Evolutionary conservation across 169 alveolate species (phyloP).

Genomic region (Cryptosporidium xiaoi): DNA sequence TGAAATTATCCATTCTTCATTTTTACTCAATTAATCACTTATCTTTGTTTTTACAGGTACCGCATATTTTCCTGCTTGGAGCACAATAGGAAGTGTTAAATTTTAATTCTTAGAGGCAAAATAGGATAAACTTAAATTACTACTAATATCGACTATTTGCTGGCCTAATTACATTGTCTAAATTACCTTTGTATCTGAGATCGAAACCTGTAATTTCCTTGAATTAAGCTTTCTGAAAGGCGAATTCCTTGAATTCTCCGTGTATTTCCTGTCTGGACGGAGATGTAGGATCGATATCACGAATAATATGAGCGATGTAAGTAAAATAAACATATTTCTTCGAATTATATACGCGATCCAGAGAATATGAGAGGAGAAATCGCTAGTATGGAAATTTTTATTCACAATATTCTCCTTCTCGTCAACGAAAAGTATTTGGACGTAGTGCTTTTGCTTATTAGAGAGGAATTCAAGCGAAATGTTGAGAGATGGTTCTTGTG

Average conservation of each 20-base stretch:
- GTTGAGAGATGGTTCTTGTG: background rate
- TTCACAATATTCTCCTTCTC: background rate
- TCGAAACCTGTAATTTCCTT: too few species aligned
- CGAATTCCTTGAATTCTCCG: background rate
- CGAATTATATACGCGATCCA: background rate
- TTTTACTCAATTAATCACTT: background rate
- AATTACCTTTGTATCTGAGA: too few species aligned
- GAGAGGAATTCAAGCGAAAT: constrained; percentile 21
- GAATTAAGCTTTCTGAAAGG: constrained; percentile 38
- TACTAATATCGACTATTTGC: too few species aligned
- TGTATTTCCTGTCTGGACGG: background rate
- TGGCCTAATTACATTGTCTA: too few species aligned
- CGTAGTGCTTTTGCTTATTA: constrained; percentile 12
- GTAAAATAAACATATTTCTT: background rate
- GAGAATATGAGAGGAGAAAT: background rate
- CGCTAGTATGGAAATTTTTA: background rate
- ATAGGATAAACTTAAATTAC: too few species aligned
- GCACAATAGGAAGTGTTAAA: too few species aligned
- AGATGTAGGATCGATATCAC: background rate
- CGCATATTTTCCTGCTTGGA: constrained; percentile 25
- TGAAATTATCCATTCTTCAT: constrained; percentile 8
- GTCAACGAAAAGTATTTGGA: constrained; percentile 11
- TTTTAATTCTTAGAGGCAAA: too few species aligned
- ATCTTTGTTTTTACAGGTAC: constrained; percentile 6
- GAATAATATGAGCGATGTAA: background rate